Base-by-base conservation (phyloP, 2,329 filamentous ascomycete species). In the Aureobasidium sp. region DNA sequence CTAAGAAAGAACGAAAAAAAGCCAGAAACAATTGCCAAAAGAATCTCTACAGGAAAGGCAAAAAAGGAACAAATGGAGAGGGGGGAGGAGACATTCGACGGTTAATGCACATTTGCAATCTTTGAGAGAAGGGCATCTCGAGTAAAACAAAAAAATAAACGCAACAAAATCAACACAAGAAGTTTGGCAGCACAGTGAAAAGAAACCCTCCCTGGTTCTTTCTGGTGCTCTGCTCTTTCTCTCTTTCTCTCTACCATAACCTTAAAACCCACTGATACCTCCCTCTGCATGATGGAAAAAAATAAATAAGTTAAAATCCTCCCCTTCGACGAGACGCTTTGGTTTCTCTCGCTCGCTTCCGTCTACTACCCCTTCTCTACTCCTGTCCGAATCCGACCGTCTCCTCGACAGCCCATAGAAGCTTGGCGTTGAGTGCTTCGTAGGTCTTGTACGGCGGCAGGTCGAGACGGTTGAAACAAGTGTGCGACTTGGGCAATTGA, bases 331-430 rank as follows among this genome's bases (percentile, higher is more conserved):
- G 27, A n/a, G 10, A 42, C 15, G 17, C 33, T 8, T 38, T 29
- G 27, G 4, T 9, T 29, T 29, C 4, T 29, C 27, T 29, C 27
- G 27, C 27, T 29, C 27, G 27, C 9, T 4, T 29, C 27, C 27
- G 27, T 29, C 27, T 29, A 29, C 9, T n/a, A n/a, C 8, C 19
- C 3, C 31, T 27, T 49, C 29, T 58, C 51, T 90, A 99, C 79
- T 99, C 94, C 78, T 99, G 94, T 66, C 94, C 94, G 73, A 99
- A 99, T 64, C 94, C 94, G 80, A 99, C 92, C 0, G 94, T 99
- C 79, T 99, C 94, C 77, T 99, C 94, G 60, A 99, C 94, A 27
- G 94, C 94, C 75, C 96, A 95, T 7, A 92, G 94, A 68, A 99
- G 80, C 77, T 99, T 99, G 70, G 86, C 80, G 72, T 93, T 88